Conservation (phyloP, 108 stramenopile species). For the Cyclostephanos invisitatus region DNA sequence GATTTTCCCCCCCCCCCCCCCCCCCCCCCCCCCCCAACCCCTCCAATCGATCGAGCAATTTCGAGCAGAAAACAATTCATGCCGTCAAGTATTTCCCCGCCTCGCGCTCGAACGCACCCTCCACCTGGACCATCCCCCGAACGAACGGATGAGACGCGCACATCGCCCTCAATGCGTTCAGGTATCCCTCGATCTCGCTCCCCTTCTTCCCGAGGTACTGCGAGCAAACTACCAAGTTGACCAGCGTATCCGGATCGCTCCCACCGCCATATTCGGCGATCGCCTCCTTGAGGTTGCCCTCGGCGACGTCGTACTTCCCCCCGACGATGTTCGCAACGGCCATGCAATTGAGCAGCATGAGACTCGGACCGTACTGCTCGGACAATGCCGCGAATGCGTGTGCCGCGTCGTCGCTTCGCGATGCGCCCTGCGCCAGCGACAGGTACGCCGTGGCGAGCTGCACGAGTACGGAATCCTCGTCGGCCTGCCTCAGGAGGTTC, state of each 20-base stretch:
- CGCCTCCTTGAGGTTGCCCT: conserved; percentile 76
- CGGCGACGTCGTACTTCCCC: conserved; percentile 87
- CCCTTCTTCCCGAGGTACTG: conserved; percentile 80
- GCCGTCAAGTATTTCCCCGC: conserved; percentile 64
- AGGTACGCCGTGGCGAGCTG: conserved; percentile 88
- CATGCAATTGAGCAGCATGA: conserved; percentile 86
- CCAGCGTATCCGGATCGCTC: conserved; percentile 83
- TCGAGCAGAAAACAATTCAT: background rate
- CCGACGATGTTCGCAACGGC: conserved; percentile 89
- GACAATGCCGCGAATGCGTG: conserved; percentile 87
- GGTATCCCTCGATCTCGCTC: conserved; percentile 42
- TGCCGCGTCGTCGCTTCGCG: conserved; percentile 80
- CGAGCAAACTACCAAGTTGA: conserved; percentile 88
- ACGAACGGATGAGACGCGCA: conserved; percentile 71
- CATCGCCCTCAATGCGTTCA: conserved; percentile 55
- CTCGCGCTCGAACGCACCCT: conserved; percentile 85
- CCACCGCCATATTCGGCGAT: conserved; percentile 57
- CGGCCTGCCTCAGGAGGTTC: conserved; percentile 68
- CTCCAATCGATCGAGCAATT: background rate
- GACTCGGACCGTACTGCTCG: conserved; percentile 93
- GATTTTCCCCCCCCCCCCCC: no score
- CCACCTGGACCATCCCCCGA: conserved; percentile 70
- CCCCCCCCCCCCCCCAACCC: background rate
- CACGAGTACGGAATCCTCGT: conserved; percentile 96
- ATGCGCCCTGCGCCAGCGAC: conserved; percentile 81